Evolutionary conservation across 805 yeast species (phyloP), one percentile per base, ranked within the genome.

Genomic region (Saccharomycopsis javanensis): DNA sequence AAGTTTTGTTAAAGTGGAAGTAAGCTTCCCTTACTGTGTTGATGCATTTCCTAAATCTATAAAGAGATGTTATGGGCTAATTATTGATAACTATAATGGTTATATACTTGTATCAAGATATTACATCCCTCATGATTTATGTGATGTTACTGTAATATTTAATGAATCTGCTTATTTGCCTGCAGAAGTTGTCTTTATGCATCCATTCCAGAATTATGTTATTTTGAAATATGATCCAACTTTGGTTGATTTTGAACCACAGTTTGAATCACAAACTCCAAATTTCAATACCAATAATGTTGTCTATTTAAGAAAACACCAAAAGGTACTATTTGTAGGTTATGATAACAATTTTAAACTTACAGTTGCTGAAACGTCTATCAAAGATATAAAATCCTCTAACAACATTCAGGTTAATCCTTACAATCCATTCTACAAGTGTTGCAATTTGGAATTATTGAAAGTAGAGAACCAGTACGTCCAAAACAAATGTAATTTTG

Each of bases 171-270:
- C 59, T 7, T 58, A 59, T 33, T 58, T 60, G 34, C 63, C 63
- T 10, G 63, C 61, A 7, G 61, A 60, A 45, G 63, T 58, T 30
- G 59, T 60, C 18, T 60, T 60, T 30, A 58, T 58, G 61, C 63
- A 60, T 50, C 63, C 63, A 35, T 60, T 56, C 57, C 63, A 60
- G 30, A 60, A 60, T 33, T 60, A 60, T 55, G 60, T 59, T 13
- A 60, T 60, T 34, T 54, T 60, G 53, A 60, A 60, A 53, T 60
- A 60, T 33, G 63, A 60, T 55, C 63, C 63, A 16, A 54, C 61
- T 4, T 59, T 60, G 30, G 55, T 60, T 50, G 58, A 54, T 16
- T 60, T 60, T 42, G 63, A 58, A 10, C 61, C 63, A 8, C 55
- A 56, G 18, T 60, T 60, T 48, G 57, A 56, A 35, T 52, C 56